Conservation (phyloP, 2,329 filamentous ascomycete genomes). For the Neodidymelliopsis sp. region DNA sequence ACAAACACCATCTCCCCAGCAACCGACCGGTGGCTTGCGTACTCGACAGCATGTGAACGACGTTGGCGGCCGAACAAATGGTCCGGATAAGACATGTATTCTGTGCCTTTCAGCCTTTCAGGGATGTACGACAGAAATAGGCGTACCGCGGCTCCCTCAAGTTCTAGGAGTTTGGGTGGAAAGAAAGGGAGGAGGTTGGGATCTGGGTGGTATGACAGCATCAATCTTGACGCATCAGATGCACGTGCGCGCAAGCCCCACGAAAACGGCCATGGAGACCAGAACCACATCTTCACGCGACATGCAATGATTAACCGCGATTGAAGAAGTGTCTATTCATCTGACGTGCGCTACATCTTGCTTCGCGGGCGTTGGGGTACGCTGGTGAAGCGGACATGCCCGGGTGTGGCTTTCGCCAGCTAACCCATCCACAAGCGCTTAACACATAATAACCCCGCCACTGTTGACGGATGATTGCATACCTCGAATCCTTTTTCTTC, state of each 20-base stretch:
- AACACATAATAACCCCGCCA: background rate
- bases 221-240: slow-evolving; percentile 2
- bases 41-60: slow-evolving; percentile 5
- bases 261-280: background rate
- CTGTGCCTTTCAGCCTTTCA: background rate
- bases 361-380: too few relatives aligned
- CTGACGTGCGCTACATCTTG: too few relatives aligned
- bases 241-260: slow-evolving; percentile 10
- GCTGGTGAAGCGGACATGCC: background rate
- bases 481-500: too few relatives aligned
- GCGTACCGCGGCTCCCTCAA: background rate
- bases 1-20: slow-evolving; percentile 22
- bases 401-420: background rate
- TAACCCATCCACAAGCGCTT: background rate
- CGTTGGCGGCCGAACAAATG: background rate
- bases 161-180: background rate
- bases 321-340: too few relatives aligned
- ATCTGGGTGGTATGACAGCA: slow-evolving; percentile 3
- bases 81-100: background rate
- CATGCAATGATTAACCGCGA: too few relatives aligned
- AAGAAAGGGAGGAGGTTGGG: slow-evolving; percentile 17
- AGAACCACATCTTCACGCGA: background rate
- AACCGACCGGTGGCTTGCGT: slow-evolving; percentile 13
- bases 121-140: background rate
- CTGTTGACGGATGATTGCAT: background rate